Evolutionary conservation across 108 stramenopile genomes (phyloP).

Genomic region (Mayamaea pseudoterrestris): DNA sequence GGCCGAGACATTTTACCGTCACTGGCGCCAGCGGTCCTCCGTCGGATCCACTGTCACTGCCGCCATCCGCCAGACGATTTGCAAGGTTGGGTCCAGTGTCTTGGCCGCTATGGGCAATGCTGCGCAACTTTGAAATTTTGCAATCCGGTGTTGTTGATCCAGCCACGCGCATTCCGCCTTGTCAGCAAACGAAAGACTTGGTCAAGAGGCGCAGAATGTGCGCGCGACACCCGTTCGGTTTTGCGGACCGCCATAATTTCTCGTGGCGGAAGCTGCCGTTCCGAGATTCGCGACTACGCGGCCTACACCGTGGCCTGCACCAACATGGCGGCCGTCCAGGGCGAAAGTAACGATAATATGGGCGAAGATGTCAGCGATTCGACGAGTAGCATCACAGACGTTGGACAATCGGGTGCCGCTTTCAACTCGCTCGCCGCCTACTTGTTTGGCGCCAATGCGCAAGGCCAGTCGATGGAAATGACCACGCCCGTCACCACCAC

Average conservation of each 20-base stretch:
- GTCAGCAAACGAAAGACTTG: conserved; percentile 53
- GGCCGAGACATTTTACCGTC: conserved; percentile 69
- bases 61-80: conserved; percentile 21
- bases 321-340: conserved; percentile 30
- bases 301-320: conserved; percentile 66
- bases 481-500: conserved; percentile 88
- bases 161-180: conserved; percentile 38
- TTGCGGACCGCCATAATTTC: conserved; percentile 54
- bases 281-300: conserved; percentile 82
- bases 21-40: conserved; percentile 19
- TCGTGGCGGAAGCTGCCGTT: conserved; percentile 38
- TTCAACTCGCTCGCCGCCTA: conserved; percentile 89
- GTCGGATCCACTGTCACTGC: conserved; percentile 25
- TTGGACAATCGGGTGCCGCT: conserved; percentile 44
- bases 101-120: conserved; percentile 56
- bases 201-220: conserved; percentile 60
- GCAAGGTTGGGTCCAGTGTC: conserved; percentile 37
- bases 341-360: background rate
- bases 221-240: conserved; percentile 74
- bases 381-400: conserved; percentile 15
- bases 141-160: conserved; percentile 70
- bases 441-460: conserved; percentile 82
- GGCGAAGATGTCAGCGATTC: conserved; percentile 19
- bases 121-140: conserved; percentile 46
- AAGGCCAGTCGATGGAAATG: conserved; percentile 77